These are phyloP conservation scores for Dendrobium nobile DNA, from an alignment of 106 monocot genomes.

Conservation along the genomic window DNA sequence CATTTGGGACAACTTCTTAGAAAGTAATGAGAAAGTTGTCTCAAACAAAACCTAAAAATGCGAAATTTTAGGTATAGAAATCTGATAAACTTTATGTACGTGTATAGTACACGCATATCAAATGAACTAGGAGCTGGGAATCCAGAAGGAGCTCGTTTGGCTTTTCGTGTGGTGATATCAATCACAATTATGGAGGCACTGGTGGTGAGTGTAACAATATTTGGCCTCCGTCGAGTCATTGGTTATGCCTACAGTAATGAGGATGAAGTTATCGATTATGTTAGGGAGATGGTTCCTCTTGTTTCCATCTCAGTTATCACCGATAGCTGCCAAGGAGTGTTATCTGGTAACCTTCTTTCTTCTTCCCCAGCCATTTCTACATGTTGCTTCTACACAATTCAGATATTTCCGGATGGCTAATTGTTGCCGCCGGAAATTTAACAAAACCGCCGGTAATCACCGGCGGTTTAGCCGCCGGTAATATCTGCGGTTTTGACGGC, in stretches of 20 bases:
- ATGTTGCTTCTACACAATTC: not conserved
- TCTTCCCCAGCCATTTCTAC: not conserved
- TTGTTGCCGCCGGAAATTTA: too few species aligned
- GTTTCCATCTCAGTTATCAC: conserved; percentile 41
- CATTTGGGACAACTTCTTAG: too few species aligned
- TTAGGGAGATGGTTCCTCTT: conserved; percentile 41
- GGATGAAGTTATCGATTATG: conserved; percentile 40
- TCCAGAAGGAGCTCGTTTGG: too few species aligned
- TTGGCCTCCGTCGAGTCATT: conserved; percentile 18
- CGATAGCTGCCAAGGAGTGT: conserved; percentile 43
- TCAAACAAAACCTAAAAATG: too few species aligned
- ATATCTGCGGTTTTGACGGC: too few species aligned
- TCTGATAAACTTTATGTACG: not conserved
- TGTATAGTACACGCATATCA: too few species aligned
- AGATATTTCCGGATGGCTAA: too few species aligned
- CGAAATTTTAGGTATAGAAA: not conserved
- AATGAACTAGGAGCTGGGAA: too few species aligned
- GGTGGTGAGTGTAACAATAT: conserved; percentile 24
- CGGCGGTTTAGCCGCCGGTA: too few species aligned
- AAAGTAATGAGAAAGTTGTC: too few species aligned
- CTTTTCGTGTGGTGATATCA: conserved; percentile 30
- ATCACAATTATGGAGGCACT: conserved; percentile 24
- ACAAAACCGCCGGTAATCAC: too few species aligned
- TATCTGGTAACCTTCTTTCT: conserved; percentile 46
- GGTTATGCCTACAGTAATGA: conserved; percentile 59